Conservation (phyloP, 306 rosid species). For the Mucuna pruriens region DNA sequence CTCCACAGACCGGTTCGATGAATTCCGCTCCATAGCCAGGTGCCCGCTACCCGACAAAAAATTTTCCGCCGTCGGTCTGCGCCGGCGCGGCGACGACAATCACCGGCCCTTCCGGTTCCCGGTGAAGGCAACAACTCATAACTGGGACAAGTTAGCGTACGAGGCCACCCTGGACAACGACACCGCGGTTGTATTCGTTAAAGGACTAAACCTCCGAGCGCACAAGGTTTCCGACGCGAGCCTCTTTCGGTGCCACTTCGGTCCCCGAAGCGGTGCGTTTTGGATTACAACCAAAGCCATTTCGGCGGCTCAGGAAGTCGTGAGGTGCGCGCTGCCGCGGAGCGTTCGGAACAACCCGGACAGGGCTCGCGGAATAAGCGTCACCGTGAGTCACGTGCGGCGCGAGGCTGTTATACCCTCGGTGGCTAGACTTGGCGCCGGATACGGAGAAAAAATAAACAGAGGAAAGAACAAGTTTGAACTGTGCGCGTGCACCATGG, state of each 20-base stretch:
- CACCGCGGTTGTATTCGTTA: conserved; percentile 65
- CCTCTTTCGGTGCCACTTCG: conserved; percentile 64
- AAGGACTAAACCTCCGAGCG: conserved; percentile 77
- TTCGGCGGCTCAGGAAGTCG: conserved; percentile 73
- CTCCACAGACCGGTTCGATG: conserved; percentile 55
- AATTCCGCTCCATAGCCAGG: conserved; percentile 58
- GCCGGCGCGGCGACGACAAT: conserved; percentile 36
- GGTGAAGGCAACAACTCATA: conserved; percentile 15
- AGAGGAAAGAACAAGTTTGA: conserved; percentile 24
- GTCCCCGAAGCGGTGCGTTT: conserved; percentile 36
- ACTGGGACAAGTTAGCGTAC: conserved; percentile 67
- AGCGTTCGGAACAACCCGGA: conserved; percentile 42
- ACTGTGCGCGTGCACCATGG: conserved; percentile 83
- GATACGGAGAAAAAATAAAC: background rate
- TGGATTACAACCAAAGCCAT: conserved; percentile 52
- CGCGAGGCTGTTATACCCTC: conserved; percentile 50
- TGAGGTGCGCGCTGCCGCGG: conserved; percentile 68
- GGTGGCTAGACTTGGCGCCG: conserved; percentile 46
- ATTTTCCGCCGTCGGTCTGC: conserved; percentile 52
- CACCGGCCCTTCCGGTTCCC: conserved; percentile 26
- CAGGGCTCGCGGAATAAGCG: conserved; percentile 55
- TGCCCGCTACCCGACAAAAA: conserved; percentile 67
- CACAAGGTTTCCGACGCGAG: conserved; percentile 66
- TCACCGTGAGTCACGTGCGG: conserved; percentile 49
- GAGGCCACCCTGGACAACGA: conserved; percentile 66